These are phyloP conservation scores for Colletotrichum trifolii DNA, from an alignment of 2,329 filamentous ascomycete genomes.

Conservation along the genomic window DNA sequence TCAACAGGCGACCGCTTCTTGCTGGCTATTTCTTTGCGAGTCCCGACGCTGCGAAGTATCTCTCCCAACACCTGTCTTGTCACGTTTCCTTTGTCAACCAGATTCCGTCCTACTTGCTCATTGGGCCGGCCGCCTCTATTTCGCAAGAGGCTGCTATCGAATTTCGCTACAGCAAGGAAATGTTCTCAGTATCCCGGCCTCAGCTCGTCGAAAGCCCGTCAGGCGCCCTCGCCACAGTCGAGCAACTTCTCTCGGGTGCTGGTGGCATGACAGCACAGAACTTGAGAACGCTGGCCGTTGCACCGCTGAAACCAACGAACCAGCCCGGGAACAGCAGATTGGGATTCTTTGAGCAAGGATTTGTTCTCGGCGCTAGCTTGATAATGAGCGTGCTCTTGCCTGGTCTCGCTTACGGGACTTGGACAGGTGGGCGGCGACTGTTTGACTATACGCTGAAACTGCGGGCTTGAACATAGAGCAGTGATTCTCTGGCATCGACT, in stretches of 20 bases:
- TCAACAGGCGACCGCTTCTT: constrained; percentile 39
- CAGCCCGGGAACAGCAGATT: constrained; percentile 30
- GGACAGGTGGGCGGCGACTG: constrained; percentile 28
- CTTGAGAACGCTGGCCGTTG: constrained; percentile 9
- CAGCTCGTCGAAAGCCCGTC: constrained; percentile 22
- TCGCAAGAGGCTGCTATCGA: constrained; percentile 15
- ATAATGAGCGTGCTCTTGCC: constrained; percentile 30
- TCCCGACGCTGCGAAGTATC: constrained; percentile 64
- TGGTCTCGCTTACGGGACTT: constrained; percentile 30
- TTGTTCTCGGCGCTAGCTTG: constrained; percentile 28
- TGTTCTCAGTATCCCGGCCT: constrained; percentile 31
- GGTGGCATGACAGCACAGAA: constrained; percentile 12
- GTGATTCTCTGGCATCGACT: background rate
- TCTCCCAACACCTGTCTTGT: constrained; percentile 65
- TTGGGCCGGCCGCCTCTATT: constrained; percentile 27
- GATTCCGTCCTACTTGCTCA: constrained; percentile 64
- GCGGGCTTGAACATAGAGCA: background rate
- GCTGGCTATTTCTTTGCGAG: constrained; percentile 65
- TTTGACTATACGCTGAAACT: constrained; percentile 30
- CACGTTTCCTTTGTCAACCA: constrained; percentile 66
- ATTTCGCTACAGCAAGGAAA: constrained; percentile 28
- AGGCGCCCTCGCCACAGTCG: constrained; percentile 13
- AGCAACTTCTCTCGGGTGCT: constrained; percentile 21
- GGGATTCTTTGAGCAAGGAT: constrained; percentile 29
- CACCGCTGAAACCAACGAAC: constrained; percentile 22